phyloP scores from a whole-genome alignment of 768 basidiomycete genomes.

The Russula vinacea region DNA sequence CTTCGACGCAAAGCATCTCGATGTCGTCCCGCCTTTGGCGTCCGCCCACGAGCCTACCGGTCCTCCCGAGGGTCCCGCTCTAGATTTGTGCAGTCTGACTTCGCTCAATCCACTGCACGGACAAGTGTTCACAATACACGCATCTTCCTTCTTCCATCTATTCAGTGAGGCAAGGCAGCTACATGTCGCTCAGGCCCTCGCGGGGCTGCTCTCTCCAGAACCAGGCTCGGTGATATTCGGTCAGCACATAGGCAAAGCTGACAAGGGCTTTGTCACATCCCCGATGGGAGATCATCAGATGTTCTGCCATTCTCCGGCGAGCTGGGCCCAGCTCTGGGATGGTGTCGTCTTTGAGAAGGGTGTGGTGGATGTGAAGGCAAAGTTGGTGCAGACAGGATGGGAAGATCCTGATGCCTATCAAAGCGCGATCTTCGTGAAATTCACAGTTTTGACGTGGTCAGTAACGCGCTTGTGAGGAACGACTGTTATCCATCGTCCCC shows the following conservation, averaged over 20 bases:
- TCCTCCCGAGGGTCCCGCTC: constrained; percentile 11
- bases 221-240: constrained; percentile 38
- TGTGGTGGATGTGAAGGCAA: constrained; percentile 24
- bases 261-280: neutral
- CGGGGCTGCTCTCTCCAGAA: constrained; percentile 41
- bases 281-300: neutral
- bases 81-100: constrained; percentile 36
- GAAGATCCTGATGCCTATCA: neutral
- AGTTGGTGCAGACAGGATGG: neutral
- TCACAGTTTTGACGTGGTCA: constrained; percentile 2
- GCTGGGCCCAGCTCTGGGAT: constrained; percentile 31
- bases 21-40: constrained; percentile 33
- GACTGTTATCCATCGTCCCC: too few relatives aligned
- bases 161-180: constrained; percentile 41
- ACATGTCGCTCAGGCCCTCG: constrained; percentile 43
- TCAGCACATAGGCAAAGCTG: neutral
- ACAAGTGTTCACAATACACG: constrained; percentile 50
- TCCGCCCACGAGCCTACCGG: constrained; percentile 30
- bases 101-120: constrained; percentile 48
- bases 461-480: constrained; percentile 4
- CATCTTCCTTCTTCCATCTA: constrained; percentile 49
- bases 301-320: constrained; percentile 28
- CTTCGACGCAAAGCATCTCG: constrained; percentile 47
- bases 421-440: neutral
- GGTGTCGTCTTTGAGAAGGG: constrained; percentile 29